These are phyloP conservation scores for Neodidymelliopsis sp. DNA, from an alignment of 2,329 filamentous ascomycete species.

Conservation along the genomic window DNA sequence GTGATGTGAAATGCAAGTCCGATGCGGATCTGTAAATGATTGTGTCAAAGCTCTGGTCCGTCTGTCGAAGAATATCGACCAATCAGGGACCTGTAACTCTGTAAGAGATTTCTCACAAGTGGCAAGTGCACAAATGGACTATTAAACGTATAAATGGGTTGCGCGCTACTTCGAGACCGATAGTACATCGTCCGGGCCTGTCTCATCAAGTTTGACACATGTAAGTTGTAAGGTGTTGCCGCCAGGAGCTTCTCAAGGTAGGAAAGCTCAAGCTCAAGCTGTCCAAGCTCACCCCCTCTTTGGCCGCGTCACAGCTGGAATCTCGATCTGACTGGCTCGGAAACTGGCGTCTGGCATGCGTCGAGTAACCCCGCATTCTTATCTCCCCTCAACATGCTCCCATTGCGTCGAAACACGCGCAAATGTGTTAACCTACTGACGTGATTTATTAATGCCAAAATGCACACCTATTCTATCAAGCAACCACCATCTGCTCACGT, in stretches of 20 bases:
- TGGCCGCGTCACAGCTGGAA: background rate
- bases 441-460: constrained; percentile 1
- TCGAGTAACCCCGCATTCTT: background rate
- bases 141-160: background rate
- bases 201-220: background rate
- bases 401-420: background rate
- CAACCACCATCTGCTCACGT: constrained; percentile 11
- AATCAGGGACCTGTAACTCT: background rate
- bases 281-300: background rate
- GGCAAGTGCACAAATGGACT: background rate
- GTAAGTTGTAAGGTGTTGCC: background rate
- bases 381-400: no score
- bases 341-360: background rate
- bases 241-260: background rate
- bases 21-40: background rate
- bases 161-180: background rate
- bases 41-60: background rate
- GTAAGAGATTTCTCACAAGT: background rate
- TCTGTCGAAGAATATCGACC: background rate
- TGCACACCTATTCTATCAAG: background rate
- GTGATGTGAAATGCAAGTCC: no score
- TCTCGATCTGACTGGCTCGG: background rate
- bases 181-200: background rate
- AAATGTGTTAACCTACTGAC: background rate
- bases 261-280: background rate